Percentiles rank a stretch among this genome's conserved stretches.
Evolutionary conservation across 2,329 filamentous ascomycete genomes (phyloP).

Genomic region (Canariomyces notabilis): DNA sequence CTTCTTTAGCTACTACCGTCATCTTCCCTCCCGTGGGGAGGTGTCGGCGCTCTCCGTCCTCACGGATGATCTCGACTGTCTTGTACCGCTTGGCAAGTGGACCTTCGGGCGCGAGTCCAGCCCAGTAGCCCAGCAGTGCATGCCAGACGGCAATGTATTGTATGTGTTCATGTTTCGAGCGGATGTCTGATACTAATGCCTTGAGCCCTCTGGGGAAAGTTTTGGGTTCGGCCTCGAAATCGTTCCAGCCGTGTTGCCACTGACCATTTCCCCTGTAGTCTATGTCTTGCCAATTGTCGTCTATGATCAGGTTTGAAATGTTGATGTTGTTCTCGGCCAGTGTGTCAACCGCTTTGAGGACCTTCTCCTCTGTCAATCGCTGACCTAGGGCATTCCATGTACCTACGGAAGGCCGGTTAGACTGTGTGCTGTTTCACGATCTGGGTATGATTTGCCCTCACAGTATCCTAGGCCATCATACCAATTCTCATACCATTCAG

Average conservation of each 20-base stretch:
- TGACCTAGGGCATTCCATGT: conserved; percentile 95
- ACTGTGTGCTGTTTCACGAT: too few relatives aligned
- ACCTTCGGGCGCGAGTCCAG: conserved; percentile 71
- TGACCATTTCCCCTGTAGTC: conserved; percentile 47
- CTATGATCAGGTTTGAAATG: conserved; percentile 83
- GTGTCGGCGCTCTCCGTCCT: conserved; percentile 42
- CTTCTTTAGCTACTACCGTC: conserved; percentile 66
- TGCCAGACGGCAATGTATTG: conserved; percentile 93
- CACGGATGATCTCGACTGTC: conserved; percentile 56
- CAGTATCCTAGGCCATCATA: conserved; percentile 92
- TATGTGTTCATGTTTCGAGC: conserved; percentile 64
- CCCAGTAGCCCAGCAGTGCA: conserved; percentile 84
- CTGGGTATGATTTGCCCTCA: conserved; percentile 30
- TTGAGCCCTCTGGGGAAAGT: conserved; percentile 79
- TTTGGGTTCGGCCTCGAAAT: conserved; percentile 78
- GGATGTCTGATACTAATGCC: conserved; percentile 63
- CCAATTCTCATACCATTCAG: conserved; percentile 78
- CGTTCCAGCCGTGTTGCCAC: conserved; percentile 63
- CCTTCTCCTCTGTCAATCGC: conserved; percentile 71
- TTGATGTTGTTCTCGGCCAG: conserved; percentile 68
- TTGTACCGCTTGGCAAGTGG: conserved; percentile 74
- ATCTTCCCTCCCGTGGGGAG: conserved; percentile 58
- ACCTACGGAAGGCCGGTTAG: conserved; percentile 38
- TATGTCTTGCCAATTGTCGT: conserved; percentile 92
- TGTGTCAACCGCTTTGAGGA: conserved; percentile 68